phyloP scores from a whole-genome alignment of 1,284 basidiomycete species.

The Melampsora abietis-canadensis region DNA sequence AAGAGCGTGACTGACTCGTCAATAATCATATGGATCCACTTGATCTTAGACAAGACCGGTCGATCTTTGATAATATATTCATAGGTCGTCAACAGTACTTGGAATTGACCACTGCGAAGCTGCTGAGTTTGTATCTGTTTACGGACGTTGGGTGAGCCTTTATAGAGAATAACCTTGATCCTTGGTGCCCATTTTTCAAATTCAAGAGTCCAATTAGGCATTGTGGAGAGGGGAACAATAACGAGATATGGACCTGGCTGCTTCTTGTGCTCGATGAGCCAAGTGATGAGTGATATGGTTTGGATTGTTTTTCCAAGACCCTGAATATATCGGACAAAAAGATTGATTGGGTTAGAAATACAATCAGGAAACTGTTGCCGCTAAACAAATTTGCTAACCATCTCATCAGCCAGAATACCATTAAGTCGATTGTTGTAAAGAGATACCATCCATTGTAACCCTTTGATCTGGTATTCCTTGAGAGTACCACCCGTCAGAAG shows the following conservation, averaged over 20 bases:
- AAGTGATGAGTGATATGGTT: slow-evolving; percentile 94
- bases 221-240: slow-evolving; percentile 94
- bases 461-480: slow-evolving; percentile 83
- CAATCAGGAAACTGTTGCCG: not conserved
- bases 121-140: slow-evolving; percentile 63
- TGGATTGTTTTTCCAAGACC: slow-evolving; percentile 59
- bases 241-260: slow-evolving; percentile 94
- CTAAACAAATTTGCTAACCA: slow-evolving; percentile 54
- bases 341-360: not conserved
- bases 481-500: slow-evolving; percentile 71
- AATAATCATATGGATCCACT: slow-evolving; percentile 99
- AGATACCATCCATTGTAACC: slow-evolving; percentile 92
- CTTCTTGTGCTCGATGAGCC: slow-evolving; percentile 87
- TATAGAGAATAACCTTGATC: slow-evolving; percentile 82
- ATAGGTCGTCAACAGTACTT: slow-evolving; percentile 94
- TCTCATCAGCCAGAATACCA: slow-evolving; percentile 67
- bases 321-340: slow-evolving; percentile 46
- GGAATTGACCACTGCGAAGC: slow-evolving; percentile 68
- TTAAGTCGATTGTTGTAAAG: slow-evolving; percentile 91
- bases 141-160: slow-evolving; percentile 82
- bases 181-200: slow-evolving; percentile 95
- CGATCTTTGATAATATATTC: slow-evolving; percentile 99
- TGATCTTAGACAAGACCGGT: slow-evolving; percentile 80
- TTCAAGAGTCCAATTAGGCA: slow-evolving; percentile 97
- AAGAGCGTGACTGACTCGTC: slow-evolving; percentile 62